These are phyloP conservation scores for Schwanniomyces yamadae DNA, from an alignment of 805 yeast genomes.

Conservation along the genomic window DNA sequence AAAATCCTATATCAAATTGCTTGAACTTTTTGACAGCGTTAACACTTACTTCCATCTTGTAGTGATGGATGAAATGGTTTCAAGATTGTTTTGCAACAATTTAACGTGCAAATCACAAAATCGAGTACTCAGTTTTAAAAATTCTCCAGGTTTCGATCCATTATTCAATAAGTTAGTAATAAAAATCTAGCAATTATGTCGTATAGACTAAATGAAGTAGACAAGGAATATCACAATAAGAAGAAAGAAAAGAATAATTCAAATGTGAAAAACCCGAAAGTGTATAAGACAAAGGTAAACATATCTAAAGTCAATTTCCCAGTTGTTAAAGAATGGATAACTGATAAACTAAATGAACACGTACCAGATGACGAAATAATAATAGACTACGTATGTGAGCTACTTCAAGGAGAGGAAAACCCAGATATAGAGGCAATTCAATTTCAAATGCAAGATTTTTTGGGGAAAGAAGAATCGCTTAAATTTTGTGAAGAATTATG, in stretches of 20 bases:
- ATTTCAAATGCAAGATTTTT: slow-evolving; percentile 44
- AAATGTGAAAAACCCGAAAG: slow-evolving; percentile 31
- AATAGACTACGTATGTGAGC: slow-evolving; percentile 44
- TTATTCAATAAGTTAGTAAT: too few species aligned
- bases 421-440: slow-evolving; percentile 43
- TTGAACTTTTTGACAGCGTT: too few species aligned
- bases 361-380: slow-evolving; percentile 54
- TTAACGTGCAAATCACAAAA: not conserved
- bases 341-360: slow-evolving; percentile 26
- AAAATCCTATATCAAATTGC: too few species aligned
- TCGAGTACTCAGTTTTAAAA: too few species aligned
- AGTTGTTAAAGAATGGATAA: slow-evolving; percentile 44
- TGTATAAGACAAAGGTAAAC: slow-evolving; percentile 34
- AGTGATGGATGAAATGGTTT: too few species aligned
- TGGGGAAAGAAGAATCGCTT: slow-evolving; percentile 39
- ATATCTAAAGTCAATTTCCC: slow-evolving; percentile 37
- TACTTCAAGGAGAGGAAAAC: slow-evolving; percentile 31
- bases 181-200: too few species aligned
- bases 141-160: too few species aligned
- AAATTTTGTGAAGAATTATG: slow-evolving; percentile 44
- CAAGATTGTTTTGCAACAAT: slow-evolving; percentile 5
- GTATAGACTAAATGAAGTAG: slow-evolving; percentile 16
- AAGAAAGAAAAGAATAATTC: slow-evolving; percentile 12
- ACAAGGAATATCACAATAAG: slow-evolving; percentile 11
- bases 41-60: too few species aligned